phyloP scores from a whole-genome alignment of 805 yeast species.

The Metschnikowia reukaufii region DNA sequence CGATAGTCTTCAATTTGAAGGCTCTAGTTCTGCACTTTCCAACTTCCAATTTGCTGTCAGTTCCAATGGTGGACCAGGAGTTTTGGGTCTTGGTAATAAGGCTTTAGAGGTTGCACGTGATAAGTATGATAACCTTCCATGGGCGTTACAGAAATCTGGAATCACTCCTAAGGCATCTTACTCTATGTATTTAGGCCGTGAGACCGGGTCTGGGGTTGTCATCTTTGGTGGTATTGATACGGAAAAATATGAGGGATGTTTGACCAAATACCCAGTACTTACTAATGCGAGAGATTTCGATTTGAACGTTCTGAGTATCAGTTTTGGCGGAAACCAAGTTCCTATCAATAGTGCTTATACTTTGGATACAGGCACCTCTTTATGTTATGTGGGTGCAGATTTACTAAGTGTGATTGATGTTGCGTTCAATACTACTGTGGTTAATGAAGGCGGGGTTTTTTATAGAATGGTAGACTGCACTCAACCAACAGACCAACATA shows the following conservation, averaged over 20 bases:
- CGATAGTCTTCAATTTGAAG: conserved; percentile 12
- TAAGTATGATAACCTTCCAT: conserved; percentile 54
- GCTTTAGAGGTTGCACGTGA: conserved; percentile 4
- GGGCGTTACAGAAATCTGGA: conserved; percentile 57
- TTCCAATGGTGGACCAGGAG: conserved; percentile 6
- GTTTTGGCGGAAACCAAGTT: conserved; percentile 4
- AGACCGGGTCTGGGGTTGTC: conserved; percentile 29
- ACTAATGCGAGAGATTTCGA: conserved; percentile 7
- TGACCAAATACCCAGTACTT: conserved; percentile 10
- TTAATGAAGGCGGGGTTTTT: conserved; percentile 6
- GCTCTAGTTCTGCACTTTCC: background rate
- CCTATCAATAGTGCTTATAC: conserved; percentile 5
- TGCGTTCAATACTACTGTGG: conserved; percentile 11
- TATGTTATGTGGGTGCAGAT: conserved; percentile 8
- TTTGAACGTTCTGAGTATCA: conserved; percentile 5
- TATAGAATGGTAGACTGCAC: conserved; percentile 15
- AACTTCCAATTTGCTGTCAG: conserved; percentile 16
- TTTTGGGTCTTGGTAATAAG: conserved; percentile 14
- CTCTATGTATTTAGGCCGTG: conserved; percentile 57
- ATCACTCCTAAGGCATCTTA: conserved; percentile 54
- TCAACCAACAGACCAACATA: conserved; percentile 17
- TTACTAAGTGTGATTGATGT: conserved; percentile 9
- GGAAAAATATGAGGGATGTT: conserved; percentile 31
- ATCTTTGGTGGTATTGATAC: conserved; percentile 46
- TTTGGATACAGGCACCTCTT: conserved; percentile 20